Evolutionary conservation across 495 filamentous ascomycete genomes (phyloP), one percentile per base, ranked within the genome.

Genomic region (Annulohypoxylon moriforme): DNA sequence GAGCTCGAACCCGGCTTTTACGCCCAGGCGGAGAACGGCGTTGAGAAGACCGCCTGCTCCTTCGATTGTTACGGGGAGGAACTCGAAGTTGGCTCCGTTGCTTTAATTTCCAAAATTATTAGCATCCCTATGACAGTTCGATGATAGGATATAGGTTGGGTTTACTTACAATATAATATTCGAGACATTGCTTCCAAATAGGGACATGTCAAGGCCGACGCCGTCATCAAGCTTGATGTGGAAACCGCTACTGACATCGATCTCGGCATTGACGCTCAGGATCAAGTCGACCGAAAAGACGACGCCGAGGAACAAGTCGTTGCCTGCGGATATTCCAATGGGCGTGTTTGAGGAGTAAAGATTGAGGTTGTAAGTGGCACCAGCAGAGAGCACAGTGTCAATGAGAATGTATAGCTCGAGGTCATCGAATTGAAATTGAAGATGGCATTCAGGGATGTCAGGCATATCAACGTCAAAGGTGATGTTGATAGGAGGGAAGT

Each of bases 21-120:
- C 63, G 25, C 82, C 80, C 27, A 87, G 63, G 14, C 80, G 82
- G 1, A 89, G 75, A 10, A 83, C 58, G 0, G 82, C 87, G 4
- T 77, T 81, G 14, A 86, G 76, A 4, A 83, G 69, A 9, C 79
- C 80, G 3, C 78, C 78, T 16, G 78, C 77, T 29, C 76, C 80
- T 61, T 78, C 68, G 13, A 88, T 76, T 1, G 78, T 83, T 11
- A 88, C 82, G 4, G 87, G 86, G 13, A 89, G 81, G 60, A 89
- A 88, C 66, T 88, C 85, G 70, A 85, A 88, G n/a, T 80, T 64
- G 27, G 79, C 87, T 36, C 85, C 85, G 53, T 83, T 83, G 44
- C 84, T 86, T 68, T 10, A 73, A 46, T 10, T 56, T 60, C 8
- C 10, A 5, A 10, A 34, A n/a, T 1, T 4, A 20, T 68, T 71